These are phyloP conservation scores for Pyrenophora tritici-repentis DNA, from an alignment of 2,329 filamentous ascomycete genomes.

Conservation along the genomic window DNA sequence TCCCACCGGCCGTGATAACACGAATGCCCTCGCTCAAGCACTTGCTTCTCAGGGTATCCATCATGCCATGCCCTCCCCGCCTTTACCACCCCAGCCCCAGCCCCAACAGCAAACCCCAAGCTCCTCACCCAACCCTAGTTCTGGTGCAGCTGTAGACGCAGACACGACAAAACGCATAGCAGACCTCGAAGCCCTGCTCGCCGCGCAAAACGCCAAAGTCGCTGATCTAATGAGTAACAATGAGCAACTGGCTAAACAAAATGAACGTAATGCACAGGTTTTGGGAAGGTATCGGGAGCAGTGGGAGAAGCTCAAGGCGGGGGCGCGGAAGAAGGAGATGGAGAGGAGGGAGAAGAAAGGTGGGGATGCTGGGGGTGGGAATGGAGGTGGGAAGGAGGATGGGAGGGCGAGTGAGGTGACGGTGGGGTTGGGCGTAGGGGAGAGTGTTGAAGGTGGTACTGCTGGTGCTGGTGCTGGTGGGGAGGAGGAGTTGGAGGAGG, in stretches of 20 bases:
- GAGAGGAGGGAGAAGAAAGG: conserved; percentile 33
- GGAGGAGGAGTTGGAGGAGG: conserved; percentile 22
- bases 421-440: conserved; percentile 20
- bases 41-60: not conserved
- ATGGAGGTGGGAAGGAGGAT: conserved; percentile 18
- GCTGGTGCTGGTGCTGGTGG: conserved; percentile 10
- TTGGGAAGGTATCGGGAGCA: conserved; percentile 64
- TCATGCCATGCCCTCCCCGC: conserved; percentile 35
- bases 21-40: too few relatives aligned
- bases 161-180: conserved; percentile 28
- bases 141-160: not conserved
- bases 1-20: too few relatives aligned
- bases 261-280: conserved; percentile 62
- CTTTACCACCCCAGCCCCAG: conserved; percentile 20
- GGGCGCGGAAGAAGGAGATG: conserved; percentile 53
- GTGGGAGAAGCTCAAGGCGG: conserved; percentile 72
- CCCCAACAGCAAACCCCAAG: too few relatives aligned
- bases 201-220: conserved; percentile 29
- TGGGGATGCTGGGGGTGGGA: conserved; percentile 19
- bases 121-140: too few relatives aligned
- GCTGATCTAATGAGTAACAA: conserved; percentile 63
- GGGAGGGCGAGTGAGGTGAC: conserved; percentile 12
- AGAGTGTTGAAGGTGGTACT: conserved; percentile 19
- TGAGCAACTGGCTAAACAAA: conserved; percentile 65
- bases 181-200: conserved; percentile 35